A percentile compares a stretch with the other conserved stretches of the same genome.
These are phyloP conservation scores for Chytriomyces sp. DNA, from an alignment of 192 early-diverging fungal species.

Conservation along the genomic window DNA sequence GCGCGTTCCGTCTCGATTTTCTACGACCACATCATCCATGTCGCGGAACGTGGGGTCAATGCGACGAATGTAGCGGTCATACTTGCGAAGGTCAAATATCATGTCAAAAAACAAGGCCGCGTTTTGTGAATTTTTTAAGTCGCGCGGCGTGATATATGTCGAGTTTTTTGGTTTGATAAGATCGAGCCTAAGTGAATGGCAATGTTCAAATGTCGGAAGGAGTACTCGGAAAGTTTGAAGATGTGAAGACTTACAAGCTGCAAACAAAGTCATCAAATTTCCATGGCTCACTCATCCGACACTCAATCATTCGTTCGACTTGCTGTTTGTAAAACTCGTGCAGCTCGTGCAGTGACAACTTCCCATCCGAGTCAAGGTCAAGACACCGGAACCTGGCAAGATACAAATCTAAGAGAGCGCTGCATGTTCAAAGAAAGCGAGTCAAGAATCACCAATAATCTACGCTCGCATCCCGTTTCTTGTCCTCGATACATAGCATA, in stretches of 20 bases:
- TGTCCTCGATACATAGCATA: slow-evolving; percentile 80
- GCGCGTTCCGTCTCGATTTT: slow-evolving; percentile 21
- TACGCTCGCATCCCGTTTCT: slow-evolving; percentile 60
- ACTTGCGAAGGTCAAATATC: slow-evolving; percentile 62
- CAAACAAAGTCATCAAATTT: slow-evolving; percentile 60
- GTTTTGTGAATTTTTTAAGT: slow-evolving; percentile 46
- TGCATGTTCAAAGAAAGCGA: not conserved
- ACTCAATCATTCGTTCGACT: slow-evolving; percentile 59
- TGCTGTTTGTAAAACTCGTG: slow-evolving; percentile 87
- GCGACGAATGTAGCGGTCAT: slow-evolving; percentile 54
- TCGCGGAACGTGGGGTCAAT: slow-evolving; percentile 62
- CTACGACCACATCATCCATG: slow-evolving; percentile 51
- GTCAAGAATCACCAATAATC: slow-evolving; percentile 68
- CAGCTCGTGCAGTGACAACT: slow-evolving; percentile 82
- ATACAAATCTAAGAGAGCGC: not conserved
- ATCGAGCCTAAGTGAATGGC: slow-evolving; percentile 41
- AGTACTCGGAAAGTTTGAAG: not conserved
- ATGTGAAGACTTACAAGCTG: slow-evolving; percentile 42
- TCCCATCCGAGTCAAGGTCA: slow-evolving; percentile 88
- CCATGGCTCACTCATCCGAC: slow-evolving; percentile 54
- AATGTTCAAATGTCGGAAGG: not conserved
- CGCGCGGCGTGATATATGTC: slow-evolving; percentile 43
- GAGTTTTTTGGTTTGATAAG: slow-evolving; percentile 49
- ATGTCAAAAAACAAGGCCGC: slow-evolving; percentile 60
- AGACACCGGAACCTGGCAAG: slow-evolving; percentile 75